phyloP scores from a whole-genome alignment of 352 stramenopile species.

The Phytophthora chlamydospora region DNA sequence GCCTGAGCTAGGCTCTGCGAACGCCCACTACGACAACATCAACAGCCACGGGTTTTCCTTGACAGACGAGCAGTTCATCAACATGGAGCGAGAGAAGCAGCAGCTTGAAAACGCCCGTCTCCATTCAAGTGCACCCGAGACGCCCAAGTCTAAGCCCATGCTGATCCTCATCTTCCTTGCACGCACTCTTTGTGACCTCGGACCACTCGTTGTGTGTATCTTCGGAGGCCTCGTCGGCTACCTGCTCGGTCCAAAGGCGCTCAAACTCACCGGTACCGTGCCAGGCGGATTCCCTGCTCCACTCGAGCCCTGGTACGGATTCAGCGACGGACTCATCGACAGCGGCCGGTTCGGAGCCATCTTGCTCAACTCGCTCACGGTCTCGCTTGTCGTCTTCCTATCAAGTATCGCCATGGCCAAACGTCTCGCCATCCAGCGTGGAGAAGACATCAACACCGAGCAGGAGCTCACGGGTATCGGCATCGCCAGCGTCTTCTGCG shows the following conservation, averaged over 20 bases:
- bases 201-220: slow-evolving; percentile 70
- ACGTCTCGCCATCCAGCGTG: slow-evolving; percentile 66
- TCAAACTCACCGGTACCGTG: slow-evolving; percentile 70
- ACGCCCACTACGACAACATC: slow-evolving; percentile 9
- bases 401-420: slow-evolving; percentile 89
- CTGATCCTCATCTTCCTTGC: slow-evolving; percentile 35
- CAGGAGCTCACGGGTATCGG: slow-evolving; percentile 89
- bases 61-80: slow-evolving; percentile 50
- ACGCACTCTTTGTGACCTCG: slow-evolving; percentile 52
- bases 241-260: slow-evolving; percentile 49
- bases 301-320: slow-evolving; percentile 50
- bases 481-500: slow-evolving; percentile 76
- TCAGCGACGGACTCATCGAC: slow-evolving; percentile 45
- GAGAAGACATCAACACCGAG: slow-evolving; percentile 61
- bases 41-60: slow-evolving; percentile 44
- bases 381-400: slow-evolving; percentile 84
- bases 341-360: slow-evolving; percentile 47
- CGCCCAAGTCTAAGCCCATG: slow-evolving; percentile 7
- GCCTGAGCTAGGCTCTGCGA: slow-evolving; percentile 12
- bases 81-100: slow-evolving; percentile 5
- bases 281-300: slow-evolving; percentile 58
- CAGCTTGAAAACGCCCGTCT: slow-evolving; percentile 2
- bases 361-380: slow-evolving; percentile 55
- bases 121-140: not conserved
- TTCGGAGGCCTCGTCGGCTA: slow-evolving; percentile 55